Evolutionary conservation across 2,329 filamentous ascomycete species (phyloP), one percentile per base, ranked within the genome.

Genomic region (Colletotrichum sp.): DNA sequence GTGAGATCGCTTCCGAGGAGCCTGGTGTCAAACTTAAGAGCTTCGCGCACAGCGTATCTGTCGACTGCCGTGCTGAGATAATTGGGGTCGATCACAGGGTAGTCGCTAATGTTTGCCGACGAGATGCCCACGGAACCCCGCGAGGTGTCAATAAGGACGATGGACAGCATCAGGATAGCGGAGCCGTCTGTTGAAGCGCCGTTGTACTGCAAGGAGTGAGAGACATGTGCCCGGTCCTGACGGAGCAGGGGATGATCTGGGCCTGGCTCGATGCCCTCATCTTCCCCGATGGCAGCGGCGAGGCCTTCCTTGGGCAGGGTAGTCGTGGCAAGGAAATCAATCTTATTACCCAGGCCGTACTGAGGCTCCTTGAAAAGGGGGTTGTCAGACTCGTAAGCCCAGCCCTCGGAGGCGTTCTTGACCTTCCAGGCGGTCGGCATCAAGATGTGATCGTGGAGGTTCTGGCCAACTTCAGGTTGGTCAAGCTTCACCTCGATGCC

Each of bases 381-480:
- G 24, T 70, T 65, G 4, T 26, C 44, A 0, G 85, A 83, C 6
- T 83, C 84, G 5, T 84, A 75, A 2, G 82, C 79, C 76, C 79
- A 81, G 4, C 84, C 85, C 2, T 81, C 80, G 10, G 80, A 81
- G 16, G 82, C 81, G 52, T 85, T 78, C 34, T 81, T 80, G 7
- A 87, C 32, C 26, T 81, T 70, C 81, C 82, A 83, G 30, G 80
- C 77, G 16, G 82, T 80, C 34, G 77, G 72, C 75, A 81, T 77
- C 71, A 80, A 94, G 94, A 80, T 69, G 60, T 83, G 81, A 77
- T 89, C 88, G 79, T 88, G 85, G 4, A 90, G 82, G 69, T 89
- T 90, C 79, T 87, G 87, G 7, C 88, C 88, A 1, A 90, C 88
- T 1, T 87, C 88, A 2, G 87, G 87, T 1, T 86, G 82, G 13